These are phyloP conservation scores for Tuber calosporum DNA, from an alignment of 495 filamentous ascomycete genomes.

Conservation along the genomic window DNA sequence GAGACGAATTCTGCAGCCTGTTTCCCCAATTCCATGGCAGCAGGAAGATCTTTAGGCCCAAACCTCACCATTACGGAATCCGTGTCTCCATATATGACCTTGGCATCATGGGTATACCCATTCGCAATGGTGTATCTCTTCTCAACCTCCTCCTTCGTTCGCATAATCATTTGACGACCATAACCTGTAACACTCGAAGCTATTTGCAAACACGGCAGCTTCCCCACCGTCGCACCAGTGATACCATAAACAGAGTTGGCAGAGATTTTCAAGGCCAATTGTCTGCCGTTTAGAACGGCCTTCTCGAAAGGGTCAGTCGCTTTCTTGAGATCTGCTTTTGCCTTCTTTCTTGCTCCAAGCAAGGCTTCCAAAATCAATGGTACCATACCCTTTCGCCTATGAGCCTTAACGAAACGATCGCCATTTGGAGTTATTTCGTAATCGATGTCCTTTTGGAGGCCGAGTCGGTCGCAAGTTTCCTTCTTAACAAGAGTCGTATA, in stretches of 20 bases:
- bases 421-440: constrained; percentile 93
- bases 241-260: constrained; percentile 98
- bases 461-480: constrained; percentile 62
- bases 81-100: constrained; percentile 98
- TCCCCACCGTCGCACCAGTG: constrained; percentile 91
- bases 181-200: constrained; percentile 94
- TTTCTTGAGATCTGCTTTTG: constrained; percentile 79
- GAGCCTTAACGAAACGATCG: constrained; percentile 83
- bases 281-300: constrained; percentile 93
- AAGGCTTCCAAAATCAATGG: constrained; percentile 94
- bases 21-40: constrained; percentile 88
- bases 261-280: constrained; percentile 91
- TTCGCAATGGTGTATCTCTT: constrained; percentile 80
- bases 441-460: constrained; percentile 75
- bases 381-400: constrained; percentile 83
- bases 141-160: constrained; percentile 89
- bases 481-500: constrained; percentile 93
- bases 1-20: constrained; percentile 85
- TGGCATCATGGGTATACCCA: constrained; percentile 84
- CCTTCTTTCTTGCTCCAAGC: constrained; percentile 78
- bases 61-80: constrained; percentile 99
- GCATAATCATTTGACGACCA: constrained; percentile 97
- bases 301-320: constrained; percentile 97
- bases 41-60: constrained; percentile 70
- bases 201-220: constrained; percentile 89